These are phyloP conservation scores for Rhododendron simsii DNA, from an alignment of 148 eudicot genomes.

Conservation along the genomic window DNA sequence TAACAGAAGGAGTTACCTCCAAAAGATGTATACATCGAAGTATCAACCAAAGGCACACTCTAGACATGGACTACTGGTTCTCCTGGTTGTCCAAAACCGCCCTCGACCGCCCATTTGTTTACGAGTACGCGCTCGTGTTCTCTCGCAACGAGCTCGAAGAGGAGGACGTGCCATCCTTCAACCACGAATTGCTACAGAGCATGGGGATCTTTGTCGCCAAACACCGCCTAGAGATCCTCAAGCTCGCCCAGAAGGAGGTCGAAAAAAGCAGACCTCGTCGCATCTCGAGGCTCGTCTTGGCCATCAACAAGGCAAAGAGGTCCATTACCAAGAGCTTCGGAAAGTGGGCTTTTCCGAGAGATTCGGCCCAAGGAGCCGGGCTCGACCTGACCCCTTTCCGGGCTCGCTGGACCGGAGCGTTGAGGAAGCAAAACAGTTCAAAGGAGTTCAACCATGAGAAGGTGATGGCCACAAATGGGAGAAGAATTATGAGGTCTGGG, in stretches of 20 bases:
- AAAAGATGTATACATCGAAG: background rate
- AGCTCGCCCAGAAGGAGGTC: conserved; percentile 18
- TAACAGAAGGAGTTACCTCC: background rate
- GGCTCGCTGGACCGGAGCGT: conserved; percentile 18
- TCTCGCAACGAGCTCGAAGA: conserved; percentile 30
- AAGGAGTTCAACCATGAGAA: conserved; percentile 13
- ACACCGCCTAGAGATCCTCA: conserved; percentile 43
- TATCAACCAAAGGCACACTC: background rate
- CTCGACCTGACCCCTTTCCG: conserved; percentile 9
- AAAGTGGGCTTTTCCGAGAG: conserved; percentile 8
- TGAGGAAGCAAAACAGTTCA: conserved; percentile 7
- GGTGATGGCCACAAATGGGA: conserved; percentile 2
- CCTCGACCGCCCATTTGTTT: conserved; percentile 21
- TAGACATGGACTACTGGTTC: conserved; percentile 36
- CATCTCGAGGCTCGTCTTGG: conserved; percentile 12
- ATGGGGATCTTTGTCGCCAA: conserved; percentile 34
- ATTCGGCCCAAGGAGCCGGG: background rate
- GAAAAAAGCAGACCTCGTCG: background rate
- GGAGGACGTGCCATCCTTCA: conserved; percentile 33
- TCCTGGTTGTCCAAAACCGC: conserved; percentile 32
- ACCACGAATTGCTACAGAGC: conserved; percentile 43
- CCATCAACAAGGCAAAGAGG: conserved; percentile 28
- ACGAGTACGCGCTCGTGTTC: conserved; percentile 28
- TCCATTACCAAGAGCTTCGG: conserved; percentile 16
- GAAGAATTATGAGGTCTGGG: conserved; percentile 25